Base-by-base conservation (phyloP, 2,329 filamentous ascomycete genomes). In the Ceratocystis harringtonii region DNA sequence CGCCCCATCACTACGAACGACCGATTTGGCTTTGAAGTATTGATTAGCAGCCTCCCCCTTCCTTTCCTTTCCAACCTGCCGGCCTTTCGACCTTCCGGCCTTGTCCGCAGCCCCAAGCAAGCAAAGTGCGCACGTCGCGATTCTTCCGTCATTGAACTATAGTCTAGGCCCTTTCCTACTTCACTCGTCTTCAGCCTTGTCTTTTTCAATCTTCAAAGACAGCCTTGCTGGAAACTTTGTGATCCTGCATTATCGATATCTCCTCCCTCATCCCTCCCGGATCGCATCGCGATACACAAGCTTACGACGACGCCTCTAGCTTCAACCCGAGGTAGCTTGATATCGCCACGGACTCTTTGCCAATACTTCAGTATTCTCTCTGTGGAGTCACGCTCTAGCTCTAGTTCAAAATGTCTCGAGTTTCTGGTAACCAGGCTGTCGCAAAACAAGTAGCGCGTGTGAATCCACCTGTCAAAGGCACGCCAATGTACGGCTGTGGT, bases 401-500 rank as follows among this genome's bases (percentile, higher is more conserved):
- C 19, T 25, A 22, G 48, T 28, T 25, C 22, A 28, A 28, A 28
- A 58, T 62, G 36, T 65, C 43, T 63, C 60, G 44, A 63, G 61
- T 48, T 62, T 63, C 57, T 52, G 45, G 62, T 52, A 69, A 50
- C 63, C 63, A 65, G 55, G 32, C 43, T 30, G 48, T n/a, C 32
- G 44, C 61, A 60, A 52, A 67, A 48, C 66, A 65, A 19, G 36
- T 50, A 12, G 66, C 66, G 32, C 57, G 60, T 30, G 76, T 86
- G 73, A 86, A 85, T 71, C 77, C 79, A 8, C 80, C 83, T 3
- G 76, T 78, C 12, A 79, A 81, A 15, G 84, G 84, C 19, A 79
- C 78, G 64, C 84, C 84, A 57, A 75, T 84, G 70, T 87, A 82
- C 70, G 84, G 84, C 67, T 87, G 84, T 74, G 83, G 84, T 86